phyloP scores from a whole-genome alignment of 305 asterid species.

The Salvia sclarea region DNA sequence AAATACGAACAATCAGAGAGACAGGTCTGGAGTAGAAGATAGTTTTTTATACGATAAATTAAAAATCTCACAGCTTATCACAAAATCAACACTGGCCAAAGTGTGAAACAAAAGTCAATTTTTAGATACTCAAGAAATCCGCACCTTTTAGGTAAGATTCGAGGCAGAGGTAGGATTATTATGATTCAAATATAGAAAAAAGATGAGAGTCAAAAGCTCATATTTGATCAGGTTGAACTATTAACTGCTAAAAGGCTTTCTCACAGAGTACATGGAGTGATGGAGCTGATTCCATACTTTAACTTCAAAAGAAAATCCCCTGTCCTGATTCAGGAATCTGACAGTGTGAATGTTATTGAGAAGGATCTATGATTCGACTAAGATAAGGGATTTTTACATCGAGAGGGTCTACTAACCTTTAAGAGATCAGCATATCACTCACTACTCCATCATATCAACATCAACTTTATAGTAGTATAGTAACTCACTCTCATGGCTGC shows the following conservation, averaged over 20 bases:
- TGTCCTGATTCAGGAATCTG: neutral
- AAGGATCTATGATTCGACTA: neutral
- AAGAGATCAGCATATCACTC: neutral
- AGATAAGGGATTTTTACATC: neutral
- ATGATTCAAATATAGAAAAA: neutral
- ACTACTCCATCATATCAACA: neutral
- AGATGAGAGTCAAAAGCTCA: neutral
- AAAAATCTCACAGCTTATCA: slow-evolving; percentile 7
- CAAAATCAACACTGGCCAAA: neutral
- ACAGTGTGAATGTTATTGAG: neutral
- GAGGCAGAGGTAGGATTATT: neutral
- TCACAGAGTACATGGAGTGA: neutral
- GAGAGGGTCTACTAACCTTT: neutral
- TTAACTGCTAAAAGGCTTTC: neutral
- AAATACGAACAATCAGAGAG: slow-evolving; percentile 16
- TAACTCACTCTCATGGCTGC: neutral
- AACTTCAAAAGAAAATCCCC: neutral
- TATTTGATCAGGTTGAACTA: neutral
- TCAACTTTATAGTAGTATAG: neutral
- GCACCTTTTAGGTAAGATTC: neutral
- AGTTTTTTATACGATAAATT: neutral
- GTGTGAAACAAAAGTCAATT: too few species aligned
- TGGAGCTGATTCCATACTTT: neutral
- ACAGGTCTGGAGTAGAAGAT: neutral
- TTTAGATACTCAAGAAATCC: neutral